Base-by-base conservation (phyloP, 2,329 filamentous ascomycete genomes). In the Penicillium sp. region DNA sequence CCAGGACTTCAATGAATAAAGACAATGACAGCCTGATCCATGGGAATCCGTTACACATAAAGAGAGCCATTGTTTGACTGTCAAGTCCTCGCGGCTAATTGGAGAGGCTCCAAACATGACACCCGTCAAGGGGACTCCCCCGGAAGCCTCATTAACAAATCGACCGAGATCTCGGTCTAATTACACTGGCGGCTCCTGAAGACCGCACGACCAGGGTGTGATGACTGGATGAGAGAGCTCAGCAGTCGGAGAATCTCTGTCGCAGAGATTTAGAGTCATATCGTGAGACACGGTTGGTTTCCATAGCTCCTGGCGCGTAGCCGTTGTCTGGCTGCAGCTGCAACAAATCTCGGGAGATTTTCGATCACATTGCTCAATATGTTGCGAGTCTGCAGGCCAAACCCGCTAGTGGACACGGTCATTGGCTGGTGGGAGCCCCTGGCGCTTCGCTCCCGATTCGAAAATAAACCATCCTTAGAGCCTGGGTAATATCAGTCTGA, bases 271-370 rank as follows among this genome's bases (percentile, higher is more conserved):
- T 34, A 47, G 31, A 45, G 38, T 36, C 40, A 49, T 57, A 52
- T 56, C 56, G 55, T 54, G 57, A 63, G 54, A 58, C 57, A 50
- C 43, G 24, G 27, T 21, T 18, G 11, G 44, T 43, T 39, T 50
- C 53, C 34, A 36, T 13, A 44, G 27, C 56, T 57, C 58, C 61
- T 65, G 62, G 62, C 62, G 62, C 62, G 56, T 61, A 61, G 43
- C 32, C 14, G 34, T 50, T 36, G 22, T 44, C 27, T 32, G 22
- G 43, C 43, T 40, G 18, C 38, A 44, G 38, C 11, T 50, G 24
- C 47, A 39, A 27, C 16, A 10, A 42, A 1, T 46, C 5, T 40
- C 43, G 43, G 43, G 27, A 46, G 16, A 36, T 50, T 14, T 39
- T 50, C 14, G 18, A 54, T 49, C 16, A 36, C 34, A 39, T 8